Conservation (phyloP, 108 stramenopile genomes). For the Skeletonema marinoi region DNA sequence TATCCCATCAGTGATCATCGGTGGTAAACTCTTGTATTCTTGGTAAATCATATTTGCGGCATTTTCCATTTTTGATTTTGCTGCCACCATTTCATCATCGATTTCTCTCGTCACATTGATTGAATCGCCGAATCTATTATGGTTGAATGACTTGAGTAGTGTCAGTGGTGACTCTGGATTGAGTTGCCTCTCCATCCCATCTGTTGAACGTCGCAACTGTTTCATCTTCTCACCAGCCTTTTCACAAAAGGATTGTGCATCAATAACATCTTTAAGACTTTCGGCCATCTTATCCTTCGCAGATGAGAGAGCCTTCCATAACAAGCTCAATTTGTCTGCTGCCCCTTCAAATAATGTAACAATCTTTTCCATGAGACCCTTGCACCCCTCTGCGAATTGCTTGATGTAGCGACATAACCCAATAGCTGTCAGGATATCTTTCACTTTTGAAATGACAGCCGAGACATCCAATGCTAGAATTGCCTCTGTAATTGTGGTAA, state of each 20-base stretch:
- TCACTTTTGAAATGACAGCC: constrained; percentile 25
- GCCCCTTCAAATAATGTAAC: constrained; percentile 46
- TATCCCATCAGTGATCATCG: constrained; percentile 46
- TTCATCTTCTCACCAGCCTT: constrained; percentile 45
- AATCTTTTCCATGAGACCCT: constrained; percentile 42
- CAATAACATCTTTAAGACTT: constrained; percentile 35
- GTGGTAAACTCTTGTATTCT: constrained; percentile 41
- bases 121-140: constrained; percentile 32
- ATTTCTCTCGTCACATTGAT: constrained; percentile 47
- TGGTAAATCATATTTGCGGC: constrained; percentile 43
- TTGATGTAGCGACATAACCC: constrained; percentile 27
- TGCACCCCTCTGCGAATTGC: constrained; percentile 45
- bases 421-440: constrained; percentile 42
- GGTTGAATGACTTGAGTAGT: constrained; percentile 20
- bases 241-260: constrained; percentile 31
- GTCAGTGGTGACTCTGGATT: constrained; percentile 20
- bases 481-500: constrained; percentile 43
- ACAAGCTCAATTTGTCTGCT: constrained; percentile 39
- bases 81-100: constrained; percentile 47
- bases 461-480: constrained; percentile 29
- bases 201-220: constrained; percentile 13
- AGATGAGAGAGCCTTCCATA: constrained; percentile 56
- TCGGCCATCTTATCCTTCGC: constrained; percentile 65
- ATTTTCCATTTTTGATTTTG: constrained; percentile 29
- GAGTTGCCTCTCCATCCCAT: constrained; percentile 23